Base-by-base conservation (phyloP, 768 basidiomycete species). In the Tulasnella sp. region DNA sequence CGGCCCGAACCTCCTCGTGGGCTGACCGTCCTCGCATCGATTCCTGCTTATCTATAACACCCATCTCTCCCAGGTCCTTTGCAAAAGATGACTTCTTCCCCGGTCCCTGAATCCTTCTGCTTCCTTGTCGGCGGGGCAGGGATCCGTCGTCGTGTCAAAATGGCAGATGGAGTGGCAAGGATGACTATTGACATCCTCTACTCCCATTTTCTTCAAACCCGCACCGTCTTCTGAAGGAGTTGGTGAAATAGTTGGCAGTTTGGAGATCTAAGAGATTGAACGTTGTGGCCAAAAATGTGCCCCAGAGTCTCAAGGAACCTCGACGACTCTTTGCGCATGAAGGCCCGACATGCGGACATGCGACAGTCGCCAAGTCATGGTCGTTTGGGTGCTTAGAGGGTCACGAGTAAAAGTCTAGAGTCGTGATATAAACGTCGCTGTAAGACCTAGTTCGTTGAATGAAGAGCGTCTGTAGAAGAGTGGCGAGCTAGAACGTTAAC, bases 361-460 rank as follows among this genome's bases (percentile, higher is more conserved):
- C 16, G 55, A 57, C 55, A 5, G 55, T 9, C 35, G 5, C 5
- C 2, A 5, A 2, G 55, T 2, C 20, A 23, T 9, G 9, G 20
- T 20, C 20, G 55, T n/a, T 57, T 57, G 15, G 13, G 73, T n/a
- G 42, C 13, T 40, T 74, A 6, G 29, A 37, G 10, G 73, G 46
- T 35, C 5, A 5, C 35, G 5, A 7, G 40, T 74, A 74, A 23
- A 55, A 6, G 9, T 55, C 29, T 44, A 40, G 35, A 29, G 37
- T 29, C 16, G 18, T 42, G 9, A 40, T 29, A 44, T 74, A 6
- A 3, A 74, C 10, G 70, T 71, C 29, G 10, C 9, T 71, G 10
- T 74, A 74, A n/a, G 73, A 46, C 46, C 73, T 35, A 3, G 73
- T 46, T 44, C 10, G 73, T 44, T 74, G 73, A 32, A 48, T 48